These are phyloP conservation scores for Plasmodium relictum DNA, from an alignment of 169 alveolate genomes.

Conservation along the genomic window DNA sequence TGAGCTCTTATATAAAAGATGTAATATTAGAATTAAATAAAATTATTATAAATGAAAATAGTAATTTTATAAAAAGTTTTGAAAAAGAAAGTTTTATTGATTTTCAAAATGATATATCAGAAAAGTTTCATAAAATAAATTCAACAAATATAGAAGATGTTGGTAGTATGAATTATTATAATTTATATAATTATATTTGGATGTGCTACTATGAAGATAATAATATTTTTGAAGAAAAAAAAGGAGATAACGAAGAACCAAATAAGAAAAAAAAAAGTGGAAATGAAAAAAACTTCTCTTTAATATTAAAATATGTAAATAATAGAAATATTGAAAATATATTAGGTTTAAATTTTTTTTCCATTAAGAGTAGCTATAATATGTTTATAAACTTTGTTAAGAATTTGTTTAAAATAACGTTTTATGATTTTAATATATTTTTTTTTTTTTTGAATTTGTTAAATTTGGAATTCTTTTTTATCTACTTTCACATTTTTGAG, in stretches of 20 bases:
- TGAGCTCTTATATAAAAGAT: conserved; percentile 10
- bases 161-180: not conserved
- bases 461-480: conserved; percentile 31
- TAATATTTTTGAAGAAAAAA: not conserved
- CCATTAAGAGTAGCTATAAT: conserved; percentile 36
- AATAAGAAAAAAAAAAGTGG: conserved; percentile 1
- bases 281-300: conserved; percentile 27
- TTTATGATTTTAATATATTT: conserved; percentile 44
- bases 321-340: not conserved
- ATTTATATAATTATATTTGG: conserved; percentile 69
- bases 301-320: conserved; percentile 39
- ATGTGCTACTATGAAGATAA: not conserved
- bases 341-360: conserved; percentile 9
- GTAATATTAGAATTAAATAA: conserved; percentile 49
- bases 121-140: not conserved
- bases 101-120: not conserved
- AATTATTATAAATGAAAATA: conserved; percentile 38
- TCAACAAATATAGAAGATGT: conserved; percentile 25
- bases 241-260: not conserved
- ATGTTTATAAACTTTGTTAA: conserved; percentile 41
- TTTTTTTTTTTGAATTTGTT: conserved; percentile 32
- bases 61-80: conserved; percentile 15
- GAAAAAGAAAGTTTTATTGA: conserved; percentile 7
- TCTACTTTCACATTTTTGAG: conserved; percentile 61
- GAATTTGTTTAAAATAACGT: conserved; percentile 48